Evolutionary conservation across 805 yeast species (phyloP), one percentile per base, ranked within the genome.

Genomic region (Tetrapisispora iriomotensis): DNA sequence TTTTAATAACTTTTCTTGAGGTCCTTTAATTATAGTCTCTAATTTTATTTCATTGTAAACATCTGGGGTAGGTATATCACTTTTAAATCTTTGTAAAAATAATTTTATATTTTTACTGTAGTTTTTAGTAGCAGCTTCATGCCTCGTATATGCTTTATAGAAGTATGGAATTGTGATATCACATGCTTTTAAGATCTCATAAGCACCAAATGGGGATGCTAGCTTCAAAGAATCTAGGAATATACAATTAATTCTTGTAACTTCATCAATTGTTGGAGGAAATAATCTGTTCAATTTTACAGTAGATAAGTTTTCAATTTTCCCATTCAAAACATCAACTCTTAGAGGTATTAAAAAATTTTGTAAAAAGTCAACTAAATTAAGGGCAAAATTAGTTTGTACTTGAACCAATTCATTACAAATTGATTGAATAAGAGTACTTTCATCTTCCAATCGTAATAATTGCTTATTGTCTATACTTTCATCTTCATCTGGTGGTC

Each of bases 211-310:
- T 0, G 79, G 75, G 2, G 66, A 52, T 0, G 96, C 90, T 13
- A 71, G 60, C 42, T 75, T 74, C 40, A 90, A 61, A 18, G 92
- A 75, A 48, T 82, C 94, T 45, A 82, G 72, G 42, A 85, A 75
- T 4, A 90, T 77, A 54, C 95, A 84, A 54, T 88, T 88, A 29
- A 90, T 79, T 52, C 96, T 70, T 9, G 94, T 83, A 14, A 90
- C 79, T 62, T 90, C 97, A 60, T 90, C 96, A 15, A 90, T 82
- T 0, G 97, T 90, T 1, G 96, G 96, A 2, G 97, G 96, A 53
- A 90, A 87, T 1, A 86, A 70, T 36, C 77, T 69, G 58, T 90
- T 88, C 25, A 88, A 67, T 47, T 77, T 75, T 2, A 79, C 60
- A 2, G 82, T 77, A 1, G 84, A 77, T 30, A 75, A 55, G 9